Evolutionary conservation across 2,329 filamentous ascomycete genomes (phyloP).

Genomic region (Apiospora marii): DNA sequence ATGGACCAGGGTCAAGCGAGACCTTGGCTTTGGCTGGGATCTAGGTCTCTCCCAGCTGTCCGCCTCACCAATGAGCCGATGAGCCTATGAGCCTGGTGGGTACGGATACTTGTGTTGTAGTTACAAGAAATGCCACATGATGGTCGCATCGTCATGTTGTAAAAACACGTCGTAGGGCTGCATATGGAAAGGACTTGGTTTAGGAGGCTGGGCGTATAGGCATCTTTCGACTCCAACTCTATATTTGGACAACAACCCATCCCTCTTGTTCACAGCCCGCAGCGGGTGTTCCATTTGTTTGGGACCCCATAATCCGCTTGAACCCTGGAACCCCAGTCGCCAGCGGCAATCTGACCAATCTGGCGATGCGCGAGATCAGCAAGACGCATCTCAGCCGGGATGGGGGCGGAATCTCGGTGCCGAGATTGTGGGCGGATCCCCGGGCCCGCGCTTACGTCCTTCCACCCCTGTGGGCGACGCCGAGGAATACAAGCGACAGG

Average conservation of each 20-base stretch:
- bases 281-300: background rate
- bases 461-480: background rate
- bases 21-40: background rate
- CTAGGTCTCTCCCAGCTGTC: background rate
- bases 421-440: background rate
- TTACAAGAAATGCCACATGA: background rate
- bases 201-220: background rate
- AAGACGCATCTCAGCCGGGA: conserved; percentile 5
- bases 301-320: background rate
- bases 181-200: background rate
- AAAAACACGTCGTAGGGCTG: background rate
- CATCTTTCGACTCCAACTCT: background rate
- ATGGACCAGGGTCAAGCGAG: background rate
- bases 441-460: background rate
- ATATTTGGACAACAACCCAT: background rate
- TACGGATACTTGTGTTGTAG: background rate
- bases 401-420: conserved; percentile 1
- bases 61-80: background rate
- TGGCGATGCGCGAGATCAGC: background rate
- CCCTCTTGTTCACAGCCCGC: background rate
- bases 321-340: background rate
- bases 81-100: background rate
- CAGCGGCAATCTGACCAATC: conserved; percentile 12
- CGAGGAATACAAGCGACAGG: background rate
- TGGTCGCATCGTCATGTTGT: background rate